These are phyloP conservation scores for Crinitomyces ghanaensis DNA, from an alignment of 805 yeast species.

Conservation along the genomic window DNA sequence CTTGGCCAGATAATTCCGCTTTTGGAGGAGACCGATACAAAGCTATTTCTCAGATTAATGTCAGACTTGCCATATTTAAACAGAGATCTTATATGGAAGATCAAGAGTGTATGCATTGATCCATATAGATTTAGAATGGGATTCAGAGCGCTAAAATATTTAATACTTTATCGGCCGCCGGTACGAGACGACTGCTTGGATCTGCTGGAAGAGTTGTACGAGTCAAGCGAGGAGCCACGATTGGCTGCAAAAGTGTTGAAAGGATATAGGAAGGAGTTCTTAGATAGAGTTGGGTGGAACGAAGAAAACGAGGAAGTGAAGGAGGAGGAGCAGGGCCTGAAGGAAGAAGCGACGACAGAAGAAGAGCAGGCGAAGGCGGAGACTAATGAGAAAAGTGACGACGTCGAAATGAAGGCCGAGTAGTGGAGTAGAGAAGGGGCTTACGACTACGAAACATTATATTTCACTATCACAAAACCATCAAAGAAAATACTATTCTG, in stretches of 20 bases:
- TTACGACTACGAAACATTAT: no score
- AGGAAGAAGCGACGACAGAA: no score
- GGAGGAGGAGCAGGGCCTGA: no score
- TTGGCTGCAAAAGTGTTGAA: no score
- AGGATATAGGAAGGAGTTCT: not conserved
- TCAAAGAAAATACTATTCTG: no score
- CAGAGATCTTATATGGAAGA: conserved; percentile 45
- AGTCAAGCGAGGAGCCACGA: no score
- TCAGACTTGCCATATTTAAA: conserved; percentile 79
- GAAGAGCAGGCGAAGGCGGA: no score
- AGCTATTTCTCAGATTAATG: conserved; percentile 66
- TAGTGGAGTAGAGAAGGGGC: no score
- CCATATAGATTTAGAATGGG: conserved; percentile 78
- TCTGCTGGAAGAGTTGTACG: conserved; percentile 23
- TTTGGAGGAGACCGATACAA: conserved; percentile 69
- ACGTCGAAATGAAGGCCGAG: no score
- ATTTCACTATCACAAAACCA: no score
- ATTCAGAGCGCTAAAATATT: conserved; percentile 61
- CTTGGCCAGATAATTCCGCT: conserved; percentile 76
- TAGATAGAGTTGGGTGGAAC: conserved; percentile 6
- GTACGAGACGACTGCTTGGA: conserved; percentile 38
- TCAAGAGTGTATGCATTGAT: conserved; percentile 69
- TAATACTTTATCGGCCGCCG: conserved; percentile 88
- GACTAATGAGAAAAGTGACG: no score
- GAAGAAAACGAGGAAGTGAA: no score